A percentile compares a stretch with the other conserved stretches of the same genome.
These are phyloP conservation scores for Tuber aestivum DNA, from an alignment of 495 filamentous ascomycete genomes.

Conservation along the genomic window DNA sequence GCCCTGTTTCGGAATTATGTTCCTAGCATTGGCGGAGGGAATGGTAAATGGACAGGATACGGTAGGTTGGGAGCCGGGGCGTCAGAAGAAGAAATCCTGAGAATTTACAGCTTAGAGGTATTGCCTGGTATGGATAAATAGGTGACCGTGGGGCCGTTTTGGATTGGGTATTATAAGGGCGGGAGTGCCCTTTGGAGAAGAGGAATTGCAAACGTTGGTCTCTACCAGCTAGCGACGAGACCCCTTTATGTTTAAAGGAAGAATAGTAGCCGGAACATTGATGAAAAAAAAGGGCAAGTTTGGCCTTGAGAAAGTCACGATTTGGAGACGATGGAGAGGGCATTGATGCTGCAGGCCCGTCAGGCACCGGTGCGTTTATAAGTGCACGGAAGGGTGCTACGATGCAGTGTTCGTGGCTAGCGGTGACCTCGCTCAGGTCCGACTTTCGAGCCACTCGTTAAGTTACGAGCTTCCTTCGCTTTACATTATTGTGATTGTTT, in stretches of 20 bases:
- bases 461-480: neutral
- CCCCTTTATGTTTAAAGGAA: neutral
- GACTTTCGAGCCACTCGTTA: neutral
- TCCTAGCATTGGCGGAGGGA: neutral
- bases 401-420: neutral
- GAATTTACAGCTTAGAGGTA: neutral
- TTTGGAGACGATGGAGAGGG: neutral
- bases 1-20: too few relatives aligned
- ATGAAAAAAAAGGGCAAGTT: neutral
- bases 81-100: too few relatives aligned
- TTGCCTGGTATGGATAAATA: too few relatives aligned
- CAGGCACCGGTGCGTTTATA: neutral
- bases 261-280: neutral
- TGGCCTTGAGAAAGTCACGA: neutral
- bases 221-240: neutral
- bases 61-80: too few relatives aligned
- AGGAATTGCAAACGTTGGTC: neutral
- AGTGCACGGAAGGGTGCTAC: neutral
- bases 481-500: neutral
- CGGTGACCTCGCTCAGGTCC: neutral
- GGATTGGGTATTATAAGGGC: too few relatives aligned
- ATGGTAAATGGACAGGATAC: neutral
- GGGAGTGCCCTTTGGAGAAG: too few relatives aligned
- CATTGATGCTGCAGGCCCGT: neutral
- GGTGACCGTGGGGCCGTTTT: too few relatives aligned